Base-by-base conservation (phyloP, 345 rosid species). In the Pistacia atlantica region DNA sequence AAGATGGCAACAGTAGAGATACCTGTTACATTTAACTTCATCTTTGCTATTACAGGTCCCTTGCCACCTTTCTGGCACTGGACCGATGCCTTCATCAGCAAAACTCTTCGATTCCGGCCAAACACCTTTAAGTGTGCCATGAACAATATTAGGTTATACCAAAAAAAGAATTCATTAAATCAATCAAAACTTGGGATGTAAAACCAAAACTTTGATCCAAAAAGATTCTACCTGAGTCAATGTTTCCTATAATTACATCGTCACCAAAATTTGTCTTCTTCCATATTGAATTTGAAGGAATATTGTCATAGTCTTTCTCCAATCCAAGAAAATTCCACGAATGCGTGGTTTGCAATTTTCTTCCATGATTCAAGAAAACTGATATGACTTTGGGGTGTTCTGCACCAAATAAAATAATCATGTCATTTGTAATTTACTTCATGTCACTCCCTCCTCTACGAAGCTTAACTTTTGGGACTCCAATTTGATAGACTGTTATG, bases 281-380 rank as follows among this genome's bases (percentile, higher is more conserved):
- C 33, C 33, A 31, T 31, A 31, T 31, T 31, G 33, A 31, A 31
- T 31, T 31, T 31, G 33, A 31, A 31, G 33, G n/a, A 17, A 77
- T 86, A 75, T 86, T 49, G 14, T 68, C 46, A n/a, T 88, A 85
- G 65, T 78, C 70, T 52, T 68, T 86, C 79, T 80, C 88, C 37
- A 89, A 79, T 42, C 89, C 83, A 72, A 90, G 82, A 67, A 92
- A 92, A 59, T 81, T 79, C 97, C 97, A 92, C 61, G 97, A 89
- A 14, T 75, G 87, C 64, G 97, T 92, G 2, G 94, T 92, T 14
- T 87, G 94, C n/a, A 84, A 31, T 28, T 82, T 78, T 67, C 81
- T 82, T 68, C 83, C 89, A 68, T 81, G 82, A 85, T 87, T 87
- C 75, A 70, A 67, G 82, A 90, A 86, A 48, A 92, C 84, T 22